Base-by-base conservation (phyloP, 345 rosid genomes). In the Lepidium aucheri region DNA sequence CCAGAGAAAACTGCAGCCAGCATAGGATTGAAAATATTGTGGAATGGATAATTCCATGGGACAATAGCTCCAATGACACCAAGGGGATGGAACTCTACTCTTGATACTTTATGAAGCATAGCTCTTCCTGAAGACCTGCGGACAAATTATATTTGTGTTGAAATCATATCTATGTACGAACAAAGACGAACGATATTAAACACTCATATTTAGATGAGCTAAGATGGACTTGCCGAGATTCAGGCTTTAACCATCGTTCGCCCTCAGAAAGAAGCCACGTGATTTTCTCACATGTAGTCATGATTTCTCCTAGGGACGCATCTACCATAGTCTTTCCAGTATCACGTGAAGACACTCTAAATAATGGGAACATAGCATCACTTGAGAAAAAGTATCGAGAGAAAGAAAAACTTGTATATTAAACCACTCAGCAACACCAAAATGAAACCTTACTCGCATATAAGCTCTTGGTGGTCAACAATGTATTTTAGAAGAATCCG, bases 221-320 rank as follows among this genome's bases (percentile, higher is more conserved):
- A 55, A 11, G 24, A 41, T 12, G 34, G 42, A 50, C 34, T 65
- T 82, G 85, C 99, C 97, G 67, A 75, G 76, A 77, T 79, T 90
- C 97, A 81, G 99, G 99, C 82, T 83, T 88, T 69, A 90, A 84
- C 97, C 97, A 94, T 64, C 72, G 80, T 77, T 94, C 99, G 8
- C 99, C 99, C 88, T 94, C 97, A 3, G 99, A 84, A 60, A 94
- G 86, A 78, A 94, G 97, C 99, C 99, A 94, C 63, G 95, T 86
- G 57, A 94, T 88, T 86, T 94, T 94, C 84, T 94, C 99, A 61
- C 97, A 94, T n/a, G 99, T 94, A 38, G 99, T 94, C 99, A 90
- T 90, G 69, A 94, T 94, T 63, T 94, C 99, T 65, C 99, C 99
- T 60, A 94, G 69, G 57, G 99, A 94, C 63, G 96, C 97, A 79